Evolutionary conservation across 768 basidiomycete genomes (phyloP).

Genomic region (Lactarius vividus): DNA sequence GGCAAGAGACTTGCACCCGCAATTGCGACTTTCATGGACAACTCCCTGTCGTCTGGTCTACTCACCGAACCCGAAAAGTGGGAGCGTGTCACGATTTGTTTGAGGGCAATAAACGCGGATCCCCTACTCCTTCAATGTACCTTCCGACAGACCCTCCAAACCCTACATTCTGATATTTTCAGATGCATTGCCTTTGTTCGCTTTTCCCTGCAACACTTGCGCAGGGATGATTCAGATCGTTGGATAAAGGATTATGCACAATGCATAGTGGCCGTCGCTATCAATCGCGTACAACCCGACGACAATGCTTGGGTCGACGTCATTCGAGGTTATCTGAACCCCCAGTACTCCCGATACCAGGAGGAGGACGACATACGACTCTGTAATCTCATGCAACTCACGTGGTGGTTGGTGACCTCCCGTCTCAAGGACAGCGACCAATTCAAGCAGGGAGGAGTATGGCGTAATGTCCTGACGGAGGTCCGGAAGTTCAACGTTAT

Average conservation of each 20-base stretch:
- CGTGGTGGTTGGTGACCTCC: neutral
- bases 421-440: slow-evolving; percentile 2
- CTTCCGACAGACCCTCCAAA: neutral
- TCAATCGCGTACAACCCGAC: neutral
- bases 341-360: neutral
- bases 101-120: neutral
- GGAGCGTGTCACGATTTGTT: neutral
- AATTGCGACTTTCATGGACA: neutral
- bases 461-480: neutral
- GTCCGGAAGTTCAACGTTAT: neutral
- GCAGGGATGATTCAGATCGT: neutral
- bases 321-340: neutral
- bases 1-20: neutral
- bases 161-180: neutral
- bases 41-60: neutral
- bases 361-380: neutral
- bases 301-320: neutral
- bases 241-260: neutral
- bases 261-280: slow-evolving; percentile 12
- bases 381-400: slow-evolving; percentile 5
- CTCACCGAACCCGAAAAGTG: neutral
- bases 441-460: neutral
- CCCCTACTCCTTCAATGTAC: slow-evolving; percentile 1
- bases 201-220: neutral
- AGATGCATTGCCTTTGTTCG: neutral